Percentiles rank a stretch among this genome's conserved stretches.
phyloP scores from a whole-genome alignment of 1,284 basidiomycete species.

The Pseudozyma sp. region DNA sequence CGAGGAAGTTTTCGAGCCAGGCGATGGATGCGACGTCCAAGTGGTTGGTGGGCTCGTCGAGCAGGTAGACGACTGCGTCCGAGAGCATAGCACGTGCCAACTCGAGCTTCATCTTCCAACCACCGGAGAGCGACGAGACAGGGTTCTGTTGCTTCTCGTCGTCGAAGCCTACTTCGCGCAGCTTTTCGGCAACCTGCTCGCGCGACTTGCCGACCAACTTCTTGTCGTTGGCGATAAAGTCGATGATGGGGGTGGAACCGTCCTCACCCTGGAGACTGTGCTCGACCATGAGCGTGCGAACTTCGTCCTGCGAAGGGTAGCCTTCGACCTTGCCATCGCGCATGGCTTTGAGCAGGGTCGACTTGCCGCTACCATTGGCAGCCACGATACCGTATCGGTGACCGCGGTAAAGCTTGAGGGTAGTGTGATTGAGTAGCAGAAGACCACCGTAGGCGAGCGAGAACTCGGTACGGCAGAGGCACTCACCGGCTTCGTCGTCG shows the following conservation, averaged over 20 bases:
- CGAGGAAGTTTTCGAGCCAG: slow-evolving; percentile 89
- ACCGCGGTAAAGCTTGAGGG: slow-evolving; percentile 88
- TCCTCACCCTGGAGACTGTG: slow-evolving; percentile 95
- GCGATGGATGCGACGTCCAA: slow-evolving; percentile 83
- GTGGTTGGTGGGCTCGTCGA: slow-evolving; percentile 89
- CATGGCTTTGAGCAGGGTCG: slow-evolving; percentile 94
- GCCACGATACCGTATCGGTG: slow-evolving; percentile 91
- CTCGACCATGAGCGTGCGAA: slow-evolving; percentile 94
- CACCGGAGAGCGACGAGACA: slow-evolving; percentile 92
- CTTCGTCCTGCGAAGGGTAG: slow-evolving; percentile 87
- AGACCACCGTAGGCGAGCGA: slow-evolving; percentile 97
- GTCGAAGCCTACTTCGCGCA: slow-evolving; percentile 78
- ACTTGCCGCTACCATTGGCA: slow-evolving; percentile 95
- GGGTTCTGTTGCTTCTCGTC: slow-evolving; percentile 84
- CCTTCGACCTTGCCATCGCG: slow-evolving; percentile 93
- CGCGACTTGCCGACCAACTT: slow-evolving; percentile 55
- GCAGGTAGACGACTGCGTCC: slow-evolving; percentile 85
- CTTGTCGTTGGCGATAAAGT: slow-evolving; percentile 86
- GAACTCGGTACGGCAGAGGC: slow-evolving; percentile 91
- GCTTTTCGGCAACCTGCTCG: slow-evolving; percentile 58
- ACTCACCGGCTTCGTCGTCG: slow-evolving; percentile 74
- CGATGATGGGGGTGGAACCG: slow-evolving; percentile 80
- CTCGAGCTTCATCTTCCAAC: slow-evolving; percentile 98
- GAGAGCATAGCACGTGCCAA: slow-evolving; percentile 73
- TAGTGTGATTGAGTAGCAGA: slow-evolving; percentile 93